These are phyloP conservation scores for Scedosporium dehoogii DNA, from an alignment of 2,329 filamentous ascomycete genomes.

Conservation along the genomic window DNA sequence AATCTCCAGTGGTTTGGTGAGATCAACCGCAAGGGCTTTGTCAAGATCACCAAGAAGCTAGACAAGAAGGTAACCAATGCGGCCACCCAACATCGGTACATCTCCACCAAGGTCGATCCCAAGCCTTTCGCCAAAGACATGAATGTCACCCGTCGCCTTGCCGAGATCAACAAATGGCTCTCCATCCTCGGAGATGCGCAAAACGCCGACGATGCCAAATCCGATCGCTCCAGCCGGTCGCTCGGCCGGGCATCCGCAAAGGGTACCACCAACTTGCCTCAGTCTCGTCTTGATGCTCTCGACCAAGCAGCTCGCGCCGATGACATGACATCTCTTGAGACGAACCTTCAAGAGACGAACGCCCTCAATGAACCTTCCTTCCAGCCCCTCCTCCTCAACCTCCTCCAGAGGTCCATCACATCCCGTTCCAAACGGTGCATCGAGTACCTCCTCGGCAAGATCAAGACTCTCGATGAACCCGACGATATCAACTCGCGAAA, in stretches of 20 bases:
- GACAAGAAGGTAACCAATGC: constrained; percentile 83
- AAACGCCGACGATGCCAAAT: constrained; percentile 63
- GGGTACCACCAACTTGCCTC: constrained; percentile 62
- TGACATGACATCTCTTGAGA: constrained; percentile 49
- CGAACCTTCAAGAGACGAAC: constrained; percentile 28
- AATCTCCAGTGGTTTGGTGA: constrained; percentile 98
- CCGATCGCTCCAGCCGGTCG: constrained; percentile 64
- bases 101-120: constrained; percentile 83
- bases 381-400: constrained; percentile 64
- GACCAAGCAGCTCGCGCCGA: constrained; percentile 65
- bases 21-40: constrained; percentile 87
- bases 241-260: constrained; percentile 69
- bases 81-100: constrained; percentile 72
- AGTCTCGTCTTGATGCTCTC: constrained; percentile 57
- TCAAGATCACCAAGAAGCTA: constrained; percentile 98
- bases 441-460: constrained; percentile 55
- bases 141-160: constrained; percentile 36
- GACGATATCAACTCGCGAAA: constrained; percentile 93
- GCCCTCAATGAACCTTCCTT: constrained; percentile 40
- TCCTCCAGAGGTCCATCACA: constrained; percentile 69
- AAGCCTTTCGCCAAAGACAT: constrained; percentile 74
- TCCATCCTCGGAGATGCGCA: constrained; percentile 71
- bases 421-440: constrained; percentile 61
- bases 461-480: constrained; percentile 68
- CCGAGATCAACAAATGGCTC: constrained; percentile 82